phyloP scores from a whole-genome alignment of 345 rosid genomes.

The Toxicodendron radicans region DNA sequence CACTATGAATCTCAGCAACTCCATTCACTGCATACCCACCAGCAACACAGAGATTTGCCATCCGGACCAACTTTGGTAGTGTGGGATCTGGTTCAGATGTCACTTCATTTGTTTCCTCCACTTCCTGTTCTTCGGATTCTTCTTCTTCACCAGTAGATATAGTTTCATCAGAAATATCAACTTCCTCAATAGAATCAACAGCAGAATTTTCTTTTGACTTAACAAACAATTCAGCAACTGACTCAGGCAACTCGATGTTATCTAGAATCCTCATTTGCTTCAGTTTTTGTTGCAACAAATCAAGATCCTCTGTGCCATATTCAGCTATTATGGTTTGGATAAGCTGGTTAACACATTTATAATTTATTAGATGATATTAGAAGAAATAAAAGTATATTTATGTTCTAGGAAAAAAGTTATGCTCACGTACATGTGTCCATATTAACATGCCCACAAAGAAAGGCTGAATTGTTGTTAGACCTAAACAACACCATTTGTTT shows the following conservation, averaged over 20 bases:
- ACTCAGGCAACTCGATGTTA: slow-evolving; percentile 43
- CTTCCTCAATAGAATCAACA: slow-evolving; percentile 20
- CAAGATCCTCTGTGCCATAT: slow-evolving; percentile 39
- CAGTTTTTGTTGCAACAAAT: slow-evolving; percentile 41
- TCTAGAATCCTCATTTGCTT: slow-evolving; percentile 51
- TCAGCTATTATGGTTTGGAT: slow-evolving; percentile 40
- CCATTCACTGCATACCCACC: slow-evolving; percentile 49
- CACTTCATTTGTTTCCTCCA: slow-evolving; percentile 12
- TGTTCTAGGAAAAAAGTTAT: slow-evolving; percentile 3
- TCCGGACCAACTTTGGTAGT: slow-evolving; percentile 39
- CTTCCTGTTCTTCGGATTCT: slow-evolving; percentile 21
- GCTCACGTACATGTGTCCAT: not conserved
- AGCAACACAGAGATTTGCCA: slow-evolving; percentile 55
- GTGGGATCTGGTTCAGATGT: slow-evolving; percentile 33
- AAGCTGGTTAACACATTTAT: slow-evolving; percentile 27
- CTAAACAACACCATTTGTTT: not conserved
- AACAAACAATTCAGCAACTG: slow-evolving; percentile 31
- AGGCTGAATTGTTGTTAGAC: not conserved
- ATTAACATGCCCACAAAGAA: not conserved
- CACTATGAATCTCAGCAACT: slow-evolving; percentile 56
- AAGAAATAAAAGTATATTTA: not conserved
- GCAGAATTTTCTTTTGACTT: slow-evolving; percentile 25
- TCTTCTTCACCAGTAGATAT: slow-evolving; percentile 24
- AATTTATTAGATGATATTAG: not conserved
- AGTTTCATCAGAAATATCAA: slow-evolving; percentile 25